Conservation (phyloP, 345 rosid genomes). For the Populus pruinosa region DNA sequence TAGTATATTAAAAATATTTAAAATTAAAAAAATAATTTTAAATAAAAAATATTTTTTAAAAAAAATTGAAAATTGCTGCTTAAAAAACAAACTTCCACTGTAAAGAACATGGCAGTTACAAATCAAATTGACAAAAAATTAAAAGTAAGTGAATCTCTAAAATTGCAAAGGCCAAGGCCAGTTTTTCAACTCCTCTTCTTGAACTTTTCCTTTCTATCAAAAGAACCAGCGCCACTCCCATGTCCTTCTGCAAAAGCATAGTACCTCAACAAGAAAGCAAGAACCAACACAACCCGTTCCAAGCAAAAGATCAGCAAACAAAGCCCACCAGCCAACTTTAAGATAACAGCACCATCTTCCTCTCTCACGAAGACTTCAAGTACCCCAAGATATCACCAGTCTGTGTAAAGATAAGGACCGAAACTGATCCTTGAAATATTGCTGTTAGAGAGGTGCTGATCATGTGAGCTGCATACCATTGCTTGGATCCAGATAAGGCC, state of each 20-base stretch:
- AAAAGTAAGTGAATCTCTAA: constrained; percentile 3
- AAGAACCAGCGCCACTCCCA: constrained; percentile 8
- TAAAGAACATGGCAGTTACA: too few species aligned
- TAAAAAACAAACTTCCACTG: too few species aligned
- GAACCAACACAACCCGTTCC: constrained; percentile 78
- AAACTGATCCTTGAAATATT: constrained; percentile 86
- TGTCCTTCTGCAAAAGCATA: constrained; percentile 60
- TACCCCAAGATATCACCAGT: constrained; percentile 57
- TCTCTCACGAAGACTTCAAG: constrained; percentile 78
- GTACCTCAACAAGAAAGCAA: constrained; percentile 81
- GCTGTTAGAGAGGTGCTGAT: constrained; percentile 75
- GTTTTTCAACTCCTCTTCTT: constrained; percentile 63
- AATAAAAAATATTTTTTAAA: too few species aligned
- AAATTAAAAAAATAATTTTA: too few species aligned
- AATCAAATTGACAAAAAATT: too few species aligned
- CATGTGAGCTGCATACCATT: constrained; percentile 92
- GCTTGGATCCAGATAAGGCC: constrained; percentile 42
- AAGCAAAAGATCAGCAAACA: constrained; percentile 62
- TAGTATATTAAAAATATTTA: too few species aligned
- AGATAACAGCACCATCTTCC: constrained; percentile 69
- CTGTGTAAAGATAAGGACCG: constrained; percentile 72
- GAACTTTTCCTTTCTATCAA: constrained; percentile 2
- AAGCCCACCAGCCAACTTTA: constrained; percentile 82
- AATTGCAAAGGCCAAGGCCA: constrained; percentile 80
- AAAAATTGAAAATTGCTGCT: too few species aligned